These are phyloP conservation scores for Boletus subcaerulescens DNA, from an alignment of 768 basidiomycete genomes.

Conservation along the genomic window DNA sequence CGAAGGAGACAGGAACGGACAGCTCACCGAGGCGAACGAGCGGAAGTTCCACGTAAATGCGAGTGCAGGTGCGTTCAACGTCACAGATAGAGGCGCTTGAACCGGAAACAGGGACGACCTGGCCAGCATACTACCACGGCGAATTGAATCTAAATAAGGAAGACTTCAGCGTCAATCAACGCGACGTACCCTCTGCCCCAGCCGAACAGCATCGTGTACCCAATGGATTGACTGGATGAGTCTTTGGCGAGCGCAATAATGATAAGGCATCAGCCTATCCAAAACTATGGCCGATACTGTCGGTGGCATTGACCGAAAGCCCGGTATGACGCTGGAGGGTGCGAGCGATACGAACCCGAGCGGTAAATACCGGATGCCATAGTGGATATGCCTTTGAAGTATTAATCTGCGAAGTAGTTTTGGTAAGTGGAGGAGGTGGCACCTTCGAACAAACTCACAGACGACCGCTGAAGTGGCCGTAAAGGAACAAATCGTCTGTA, in stretches of 20 bases:
- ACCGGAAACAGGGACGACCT: constrained; percentile 36
- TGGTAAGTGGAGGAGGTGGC: background rate
- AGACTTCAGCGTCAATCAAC: background rate
- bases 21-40: constrained; percentile 30
- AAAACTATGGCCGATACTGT: constrained; percentile 34
- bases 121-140: background rate
- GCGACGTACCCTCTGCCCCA: constrained; percentile 1
- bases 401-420: constrained; percentile 22
- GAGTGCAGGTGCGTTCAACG: background rate
- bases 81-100: background rate
- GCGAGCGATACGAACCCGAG: too few relatives aligned
- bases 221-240: constrained; percentile 19
- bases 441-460: constrained; percentile 17
- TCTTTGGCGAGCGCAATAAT: constrained; percentile 32
- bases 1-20: background rate
- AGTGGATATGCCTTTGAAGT: constrained; percentile 38
- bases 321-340: constrained; percentile 13
- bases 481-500: background rate
- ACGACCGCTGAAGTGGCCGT: background rate
- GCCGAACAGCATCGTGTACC: background rate
- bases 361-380: constrained; percentile 27
- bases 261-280: constrained; percentile 32
- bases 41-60: constrained; percentile 1
- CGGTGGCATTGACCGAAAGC: constrained; percentile 23
- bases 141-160: too few relatives aligned